Conservation (phyloP, 371 early-diverging fungal genomes). For the Chytridium lagenaria region DNA sequence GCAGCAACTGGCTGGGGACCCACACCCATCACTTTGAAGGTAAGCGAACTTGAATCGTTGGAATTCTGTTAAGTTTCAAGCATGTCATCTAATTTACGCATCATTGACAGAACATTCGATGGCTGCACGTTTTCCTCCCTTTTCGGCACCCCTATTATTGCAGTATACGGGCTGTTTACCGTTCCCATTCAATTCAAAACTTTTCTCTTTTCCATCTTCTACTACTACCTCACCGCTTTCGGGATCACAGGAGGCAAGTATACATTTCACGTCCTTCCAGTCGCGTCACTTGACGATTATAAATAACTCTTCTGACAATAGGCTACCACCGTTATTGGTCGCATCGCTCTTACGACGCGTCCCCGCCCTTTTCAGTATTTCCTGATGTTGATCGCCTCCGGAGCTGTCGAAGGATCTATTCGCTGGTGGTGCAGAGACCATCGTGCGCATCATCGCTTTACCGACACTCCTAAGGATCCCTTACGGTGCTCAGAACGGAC, state of each 20-base stretch:
- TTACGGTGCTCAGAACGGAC: conserved; percentile 82
- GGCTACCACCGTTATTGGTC: conserved; percentile 47
- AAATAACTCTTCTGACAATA: background rate
- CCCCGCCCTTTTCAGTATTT: conserved; percentile 30
- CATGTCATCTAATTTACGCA: too few relatives aligned
- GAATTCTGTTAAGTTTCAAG: too few relatives aligned
- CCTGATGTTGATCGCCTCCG: conserved; percentile 37
- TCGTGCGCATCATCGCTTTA: conserved; percentile 90
- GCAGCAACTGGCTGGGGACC: background rate
- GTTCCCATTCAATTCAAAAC: conserved; percentile 73
- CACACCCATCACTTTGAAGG: background rate
- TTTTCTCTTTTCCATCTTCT: conserved; percentile 71
- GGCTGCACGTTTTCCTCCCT: conserved; percentile 80
- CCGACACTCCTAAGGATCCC: conserved; percentile 91
- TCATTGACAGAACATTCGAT: conserved; percentile 71
- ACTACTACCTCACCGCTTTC: conserved; percentile 81
- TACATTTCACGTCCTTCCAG: background rate
- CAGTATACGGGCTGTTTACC: conserved; percentile 77
- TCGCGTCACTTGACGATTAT: too few relatives aligned
- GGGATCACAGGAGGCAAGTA: conserved; percentile 87
- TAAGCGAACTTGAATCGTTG: background rate
- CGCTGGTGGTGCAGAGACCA: conserved; percentile 47
- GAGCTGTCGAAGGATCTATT: conserved; percentile 43
- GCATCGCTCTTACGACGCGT: conserved; percentile 46
- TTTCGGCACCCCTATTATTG: conserved; percentile 75